phyloP scores from a whole-genome alignment of 805 yeast species.

The Torulaspora indica region DNA sequence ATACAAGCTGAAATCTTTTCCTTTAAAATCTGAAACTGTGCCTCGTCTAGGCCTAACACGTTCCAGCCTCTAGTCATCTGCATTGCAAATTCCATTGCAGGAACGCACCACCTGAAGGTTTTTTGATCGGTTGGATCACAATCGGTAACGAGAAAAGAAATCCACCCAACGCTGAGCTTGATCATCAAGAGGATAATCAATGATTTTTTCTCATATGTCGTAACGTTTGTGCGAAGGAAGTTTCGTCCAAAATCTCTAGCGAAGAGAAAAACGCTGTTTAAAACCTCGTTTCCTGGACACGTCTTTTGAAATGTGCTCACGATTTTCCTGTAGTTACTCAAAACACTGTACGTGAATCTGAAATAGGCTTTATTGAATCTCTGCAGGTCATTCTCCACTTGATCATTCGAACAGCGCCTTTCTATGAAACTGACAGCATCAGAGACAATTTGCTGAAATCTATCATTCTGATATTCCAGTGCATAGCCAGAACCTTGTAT shows the following conservation, averaged over 20 bases:
- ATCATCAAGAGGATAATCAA: conserved; percentile 67
- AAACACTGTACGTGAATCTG: conserved; percentile 58
- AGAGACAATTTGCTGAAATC: conserved; percentile 54
- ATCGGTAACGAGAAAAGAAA: conserved; percentile 86
- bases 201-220: conserved; percentile 51
- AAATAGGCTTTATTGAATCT: conserved; percentile 62
- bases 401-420: conserved; percentile 63
- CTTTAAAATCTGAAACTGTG: conserved; percentile 66
- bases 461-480: conserved; percentile 51
- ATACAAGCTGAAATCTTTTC: conserved; percentile 89
- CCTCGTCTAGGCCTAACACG: conserved; percentile 72
- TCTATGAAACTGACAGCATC: conserved; percentile 54
- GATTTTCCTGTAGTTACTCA: conserved; percentile 54
- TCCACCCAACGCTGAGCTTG: conserved; percentile 81
- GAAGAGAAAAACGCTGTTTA: conserved; percentile 69
- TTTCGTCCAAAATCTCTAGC: conserved; percentile 78
- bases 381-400: conserved; percentile 68
- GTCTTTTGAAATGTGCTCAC: conserved; percentile 52
- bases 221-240: conserved; percentile 59
- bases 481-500: conserved; percentile 59
- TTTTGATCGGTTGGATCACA: conserved; percentile 87
- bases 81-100: conserved; percentile 94
- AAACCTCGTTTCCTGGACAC: conserved; percentile 66
- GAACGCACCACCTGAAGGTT: conserved; percentile 94
- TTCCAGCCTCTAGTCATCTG: conserved; percentile 87